phyloP scores from a whole-genome alignment of 225 moss, liverwort and hornwort genomes.

The Anthoceros angustus region DNA sequence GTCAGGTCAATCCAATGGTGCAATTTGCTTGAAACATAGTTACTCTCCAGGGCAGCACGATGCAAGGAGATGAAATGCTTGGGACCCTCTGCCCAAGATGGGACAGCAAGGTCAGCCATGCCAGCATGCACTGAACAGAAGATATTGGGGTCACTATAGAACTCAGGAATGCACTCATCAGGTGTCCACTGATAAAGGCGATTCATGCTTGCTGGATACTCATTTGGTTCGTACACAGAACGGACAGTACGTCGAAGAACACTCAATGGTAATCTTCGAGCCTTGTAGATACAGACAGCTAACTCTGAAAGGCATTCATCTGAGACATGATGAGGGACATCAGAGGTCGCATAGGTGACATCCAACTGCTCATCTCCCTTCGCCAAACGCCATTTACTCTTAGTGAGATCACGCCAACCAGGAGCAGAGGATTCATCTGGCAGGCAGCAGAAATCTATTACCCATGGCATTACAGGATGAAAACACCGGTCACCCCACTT shows the following conservation, averaged over 20 bases:
- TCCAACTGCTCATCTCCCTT: conserved; percentile 85
- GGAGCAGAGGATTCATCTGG: conserved; percentile 35
- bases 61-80: conserved; percentile 50
- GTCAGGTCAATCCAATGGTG: conserved; percentile 86
- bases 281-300: conserved; percentile 83
- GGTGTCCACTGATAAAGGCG: conserved; percentile 84
- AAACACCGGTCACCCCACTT: conserved; percentile 78
- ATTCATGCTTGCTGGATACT: conserved; percentile 75
- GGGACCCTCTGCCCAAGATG: conserved; percentile 45
- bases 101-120: conserved; percentile 62
- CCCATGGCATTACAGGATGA: conserved; percentile 88
- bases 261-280: conserved; percentile 52
- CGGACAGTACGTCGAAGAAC: conserved; percentile 65
- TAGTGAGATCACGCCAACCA: conserved; percentile 73
- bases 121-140: conserved; percentile 60
- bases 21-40: conserved; percentile 53
- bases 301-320: conserved; percentile 85
- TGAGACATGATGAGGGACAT: conserved; percentile 77
- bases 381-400: conserved; percentile 80
- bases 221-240: conserved; percentile 79
- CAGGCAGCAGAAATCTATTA: conserved; percentile 69
- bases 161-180: conserved; percentile 85
- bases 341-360: conserved; percentile 63
- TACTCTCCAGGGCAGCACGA: conserved; percentile 61
- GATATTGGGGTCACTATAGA: conserved; percentile 53